Evolutionary conservation across 108 stramenopile genomes (phyloP).

Genomic region (Skeletonema menzelii): DNA sequence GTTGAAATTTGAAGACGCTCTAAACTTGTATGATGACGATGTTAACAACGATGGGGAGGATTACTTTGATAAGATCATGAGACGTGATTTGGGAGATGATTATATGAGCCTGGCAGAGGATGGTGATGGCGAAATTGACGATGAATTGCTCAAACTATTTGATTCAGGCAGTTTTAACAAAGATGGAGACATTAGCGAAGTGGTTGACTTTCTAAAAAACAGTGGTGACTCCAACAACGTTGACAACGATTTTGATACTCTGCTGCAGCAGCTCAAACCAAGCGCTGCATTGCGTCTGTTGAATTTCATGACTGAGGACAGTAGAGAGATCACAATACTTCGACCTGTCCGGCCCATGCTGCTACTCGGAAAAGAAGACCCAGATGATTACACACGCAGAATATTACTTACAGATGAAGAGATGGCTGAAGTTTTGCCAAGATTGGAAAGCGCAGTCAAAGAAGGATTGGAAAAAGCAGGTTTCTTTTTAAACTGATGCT

Average conservation of each 20-base stretch:
- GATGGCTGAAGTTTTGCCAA: constrained; percentile 21
- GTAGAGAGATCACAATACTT: constrained; percentile 32
- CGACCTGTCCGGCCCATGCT: constrained; percentile 32
- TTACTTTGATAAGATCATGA: constrained; percentile 48
- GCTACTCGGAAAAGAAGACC: constrained; percentile 42
- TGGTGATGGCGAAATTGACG: constrained; percentile 39
- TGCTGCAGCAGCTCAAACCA: constrained; percentile 31
- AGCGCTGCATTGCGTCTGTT: constrained; percentile 35
- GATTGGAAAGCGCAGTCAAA: constrained; percentile 29
- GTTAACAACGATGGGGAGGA: constrained; percentile 20
- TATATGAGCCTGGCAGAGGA: constrained; percentile 29
- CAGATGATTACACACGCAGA: constrained; percentile 42
- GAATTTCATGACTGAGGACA: constrained; percentile 27
- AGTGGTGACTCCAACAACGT: background rate
- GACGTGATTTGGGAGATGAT: constrained; percentile 40
- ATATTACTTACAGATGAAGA: constrained; percentile 41
- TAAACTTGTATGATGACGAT: constrained; percentile 19
- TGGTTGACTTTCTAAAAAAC: constrained; percentile 18
- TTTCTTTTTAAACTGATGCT: constrained; percentile 24
- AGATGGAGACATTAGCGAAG: constrained; percentile 14
- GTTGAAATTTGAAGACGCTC: constrained; percentile 22
- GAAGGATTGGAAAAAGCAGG: constrained; percentile 36
- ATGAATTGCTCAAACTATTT: constrained; percentile 40
- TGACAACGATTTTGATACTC: constrained; percentile 9
- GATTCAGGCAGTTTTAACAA: background rate